These are phyloP conservation scores for Penicillium canariense DNA, from an alignment of 495 filamentous ascomycete genomes.

Conservation along the genomic window DNA sequence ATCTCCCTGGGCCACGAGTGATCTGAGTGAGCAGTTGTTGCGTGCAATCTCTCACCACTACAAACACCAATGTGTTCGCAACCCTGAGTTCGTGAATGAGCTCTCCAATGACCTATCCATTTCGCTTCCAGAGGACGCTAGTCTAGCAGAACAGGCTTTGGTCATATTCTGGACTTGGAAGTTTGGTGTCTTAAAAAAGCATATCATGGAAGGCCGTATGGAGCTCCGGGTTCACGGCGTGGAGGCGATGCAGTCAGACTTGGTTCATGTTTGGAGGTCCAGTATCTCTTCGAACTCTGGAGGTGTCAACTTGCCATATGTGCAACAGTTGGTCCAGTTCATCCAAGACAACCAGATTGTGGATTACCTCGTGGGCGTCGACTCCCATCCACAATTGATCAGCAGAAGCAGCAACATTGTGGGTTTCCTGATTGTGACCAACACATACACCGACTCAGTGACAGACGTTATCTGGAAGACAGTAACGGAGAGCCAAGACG, in stretches of 20 bases:
- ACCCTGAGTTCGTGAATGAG: constrained; percentile 23
- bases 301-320: constrained; percentile 46
- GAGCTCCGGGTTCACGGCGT: constrained; percentile 77
- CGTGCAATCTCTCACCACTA: constrained; percentile 28
- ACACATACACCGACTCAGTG: constrained; percentile 65
- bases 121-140: constrained; percentile 37
- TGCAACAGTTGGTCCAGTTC: constrained; percentile 64
- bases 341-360: constrained; percentile 65
- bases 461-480: constrained; percentile 85
- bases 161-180: constrained; percentile 66
- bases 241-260: constrained; percentile 65
- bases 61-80: constrained; percentile 20
- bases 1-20: constrained; percentile 35
- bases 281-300: constrained; percentile 43
- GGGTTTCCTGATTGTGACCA: constrained; percentile 82
- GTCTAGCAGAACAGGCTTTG: constrained; percentile 24
- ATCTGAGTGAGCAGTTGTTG: constrained; percentile 34
- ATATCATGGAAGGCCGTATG: constrained; percentile 83
- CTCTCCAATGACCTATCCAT: constrained; percentile 38
- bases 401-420: constrained; percentile 77
- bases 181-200: constrained; percentile 63
- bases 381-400: constrained; percentile 90
- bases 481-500: constrained; percentile 78
- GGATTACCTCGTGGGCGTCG: constrained; percentile 84
- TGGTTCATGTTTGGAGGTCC: constrained; percentile 60